Evolutionary conservation across 75 land plant genomes (phyloP).

Genomic region (Gnetum montanum): DNA sequence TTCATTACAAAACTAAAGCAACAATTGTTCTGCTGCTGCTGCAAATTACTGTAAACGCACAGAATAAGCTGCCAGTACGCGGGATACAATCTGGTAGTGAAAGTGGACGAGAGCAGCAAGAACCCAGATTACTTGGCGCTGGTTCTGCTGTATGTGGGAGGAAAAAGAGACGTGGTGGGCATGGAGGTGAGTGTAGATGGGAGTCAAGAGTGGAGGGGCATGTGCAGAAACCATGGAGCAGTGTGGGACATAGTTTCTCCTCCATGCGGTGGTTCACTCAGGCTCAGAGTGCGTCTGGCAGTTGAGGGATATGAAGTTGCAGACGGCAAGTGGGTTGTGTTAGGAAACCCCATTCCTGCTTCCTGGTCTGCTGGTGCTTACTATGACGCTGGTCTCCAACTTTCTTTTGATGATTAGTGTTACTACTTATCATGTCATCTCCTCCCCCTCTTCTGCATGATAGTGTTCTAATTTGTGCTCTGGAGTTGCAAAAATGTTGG

Average conservation of each 20-base stretch:
- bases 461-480: too few relatives aligned
- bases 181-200: slow-evolving; percentile 20
- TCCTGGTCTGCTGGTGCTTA: not conserved
- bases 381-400: slow-evolving; percentile 5
- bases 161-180: slow-evolving; percentile 15
- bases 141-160: slow-evolving; percentile 19
- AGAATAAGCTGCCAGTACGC: slow-evolving; percentile 28
- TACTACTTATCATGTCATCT: too few relatives aligned
- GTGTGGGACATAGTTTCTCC: slow-evolving; percentile 37
- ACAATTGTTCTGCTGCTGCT: too few relatives aligned
- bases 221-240: slow-evolving; percentile 31
- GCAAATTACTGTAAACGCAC: too few relatives aligned
- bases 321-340: slow-evolving; percentile 11
- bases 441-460: not conserved
- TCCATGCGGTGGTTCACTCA: slow-evolving; percentile 33
- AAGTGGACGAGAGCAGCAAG: slow-evolving; percentile 35
- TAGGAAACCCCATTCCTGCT: not conserved
- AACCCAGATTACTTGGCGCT: slow-evolving; percentile 38
- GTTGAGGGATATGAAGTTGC: slow-evolving; percentile 10
- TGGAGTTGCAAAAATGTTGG: too few relatives aligned
- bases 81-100: slow-evolving; percentile 18
- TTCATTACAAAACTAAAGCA: too few relatives aligned
- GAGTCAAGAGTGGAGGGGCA: not conserved
- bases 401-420: too few relatives aligned
- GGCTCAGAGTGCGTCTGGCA: slow-evolving; percentile 34